phyloP scores from a whole-genome alignment of 2,329 filamentous ascomycete genomes.

The Stachybotrys echinatus region DNA sequence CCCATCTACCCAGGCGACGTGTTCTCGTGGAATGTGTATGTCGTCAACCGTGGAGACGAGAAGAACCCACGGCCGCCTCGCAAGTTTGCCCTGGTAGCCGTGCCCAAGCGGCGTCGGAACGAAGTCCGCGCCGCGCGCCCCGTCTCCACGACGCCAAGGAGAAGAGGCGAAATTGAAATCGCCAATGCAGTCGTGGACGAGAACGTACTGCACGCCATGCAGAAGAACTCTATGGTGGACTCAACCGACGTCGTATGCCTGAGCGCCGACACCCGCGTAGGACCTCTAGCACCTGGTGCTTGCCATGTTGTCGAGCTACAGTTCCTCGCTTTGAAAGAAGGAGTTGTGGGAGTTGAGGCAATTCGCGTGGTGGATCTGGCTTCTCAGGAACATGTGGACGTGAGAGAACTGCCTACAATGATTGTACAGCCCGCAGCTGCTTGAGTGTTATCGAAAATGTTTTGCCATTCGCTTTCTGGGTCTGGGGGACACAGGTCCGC shows the following conservation, averaged over 20 bases:
- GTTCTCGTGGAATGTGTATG: constrained; percentile 69
- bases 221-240: constrained; percentile 59
- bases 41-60: constrained; percentile 63
- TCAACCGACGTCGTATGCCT: constrained; percentile 66
- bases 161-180: constrained; percentile 32
- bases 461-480: background rate
- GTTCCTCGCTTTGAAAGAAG: constrained; percentile 63
- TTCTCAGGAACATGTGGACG: constrained; percentile 72
- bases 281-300: constrained; percentile 64
- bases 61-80: constrained; percentile 41
- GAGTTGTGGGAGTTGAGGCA: constrained; percentile 66
- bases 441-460: constrained; percentile 10
- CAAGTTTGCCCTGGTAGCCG: constrained; percentile 64
- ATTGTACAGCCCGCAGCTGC: constrained; percentile 40
- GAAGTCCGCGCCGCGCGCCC: constrained; percentile 49
- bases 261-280: constrained; percentile 68
- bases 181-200: constrained; percentile 69
- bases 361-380: constrained; percentile 68
- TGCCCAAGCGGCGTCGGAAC: constrained; percentile 59
- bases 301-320: constrained; percentile 70
- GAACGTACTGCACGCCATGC: constrained; percentile 65
- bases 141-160: constrained; percentile 40
- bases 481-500: background rate
- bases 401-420: constrained; percentile 67
- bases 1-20: constrained; percentile 58